phyloP scores from a whole-genome alignment of 129 eudicot species.

The Mikania micrantha region DNA sequence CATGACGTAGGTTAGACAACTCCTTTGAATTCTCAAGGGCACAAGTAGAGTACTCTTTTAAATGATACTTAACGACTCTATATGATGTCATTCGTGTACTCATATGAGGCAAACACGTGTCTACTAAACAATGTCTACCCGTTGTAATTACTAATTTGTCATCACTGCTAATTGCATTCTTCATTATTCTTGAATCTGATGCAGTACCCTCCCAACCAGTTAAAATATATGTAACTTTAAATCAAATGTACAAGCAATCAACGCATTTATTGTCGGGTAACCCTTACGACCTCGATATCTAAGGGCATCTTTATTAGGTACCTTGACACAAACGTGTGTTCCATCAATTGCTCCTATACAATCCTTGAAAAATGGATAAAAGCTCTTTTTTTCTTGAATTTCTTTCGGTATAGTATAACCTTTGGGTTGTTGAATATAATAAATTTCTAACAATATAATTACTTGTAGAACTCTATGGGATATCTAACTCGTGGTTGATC shows the following conservation, averaged over 20 bases:
- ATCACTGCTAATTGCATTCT: slow-evolving; percentile 4
- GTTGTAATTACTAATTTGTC: neutral
- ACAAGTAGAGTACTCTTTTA: too few relatives aligned
- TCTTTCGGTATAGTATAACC: neutral
- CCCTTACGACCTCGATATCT: neutral
- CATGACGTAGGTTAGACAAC: too few relatives aligned
- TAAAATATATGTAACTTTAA: too few relatives aligned
- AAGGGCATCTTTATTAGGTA: neutral
- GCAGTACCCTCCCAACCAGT: too few relatives aligned
- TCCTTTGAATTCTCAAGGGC: too few relatives aligned
- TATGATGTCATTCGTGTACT: neutral
- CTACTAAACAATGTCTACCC: neutral
- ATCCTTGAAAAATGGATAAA: slow-evolving; percentile 13
- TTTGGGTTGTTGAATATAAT: neutral
- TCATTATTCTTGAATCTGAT: too few relatives aligned
- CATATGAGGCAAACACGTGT: neutral
- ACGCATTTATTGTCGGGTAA: too few relatives aligned
- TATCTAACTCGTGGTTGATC: neutral
- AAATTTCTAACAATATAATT: too few relatives aligned
- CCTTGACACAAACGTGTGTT: neutral
- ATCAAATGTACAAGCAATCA: too few relatives aligned
- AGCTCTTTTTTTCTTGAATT: neutral
- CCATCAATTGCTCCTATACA: too few relatives aligned
- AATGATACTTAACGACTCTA: slow-evolving; percentile 11
- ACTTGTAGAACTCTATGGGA: neutral